Conservation (phyloP, 2,329 filamentous ascomycete genomes). For the Colletotrichum echinochloae region DNA sequence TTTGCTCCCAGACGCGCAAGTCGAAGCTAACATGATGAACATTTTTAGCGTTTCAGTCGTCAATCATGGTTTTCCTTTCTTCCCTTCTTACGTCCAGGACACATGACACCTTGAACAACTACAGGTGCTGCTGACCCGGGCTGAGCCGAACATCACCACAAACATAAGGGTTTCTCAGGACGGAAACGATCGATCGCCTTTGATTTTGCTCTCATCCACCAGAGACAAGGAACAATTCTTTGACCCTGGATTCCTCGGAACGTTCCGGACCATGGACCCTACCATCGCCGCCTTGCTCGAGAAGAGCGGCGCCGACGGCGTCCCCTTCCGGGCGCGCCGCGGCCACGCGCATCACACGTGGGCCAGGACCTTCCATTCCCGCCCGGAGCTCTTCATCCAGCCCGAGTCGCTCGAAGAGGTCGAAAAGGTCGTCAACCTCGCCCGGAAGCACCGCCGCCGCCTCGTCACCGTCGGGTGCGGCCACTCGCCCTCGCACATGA, state of each 20-base stretch:
- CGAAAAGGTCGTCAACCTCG: conserved; percentile 84
- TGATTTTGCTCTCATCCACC: not conserved
- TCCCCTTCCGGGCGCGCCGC: conserved; percentile 82
- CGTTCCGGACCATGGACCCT: conserved; percentile 53
- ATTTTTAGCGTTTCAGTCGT: not conserved
- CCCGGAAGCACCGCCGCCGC: conserved; percentile 82
- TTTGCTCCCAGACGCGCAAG: not conserved
- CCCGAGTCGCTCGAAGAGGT: conserved; percentile 84
- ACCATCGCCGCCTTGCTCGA: conserved; percentile 50
- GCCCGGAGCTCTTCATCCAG: conserved; percentile 91
- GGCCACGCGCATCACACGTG: conserved; percentile 89
- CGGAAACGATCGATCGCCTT: too few relatives aligned
- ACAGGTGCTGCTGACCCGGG: not conserved
- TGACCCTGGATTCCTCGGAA: too few relatives aligned
- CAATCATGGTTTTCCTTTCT: not conserved
- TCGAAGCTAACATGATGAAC: not conserved
- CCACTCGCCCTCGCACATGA: conserved; percentile 92
- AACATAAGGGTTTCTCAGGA: not conserved
- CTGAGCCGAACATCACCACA: not conserved
- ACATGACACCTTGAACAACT: not conserved
- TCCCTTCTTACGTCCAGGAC: not conserved
- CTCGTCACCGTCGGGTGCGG: conserved; percentile 89
- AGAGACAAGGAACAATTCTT: not conserved
- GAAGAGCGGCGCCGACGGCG: conserved; percentile 47
- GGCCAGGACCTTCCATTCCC: conserved; percentile 91